Evolutionary conservation across 345 rosid species (phyloP), one percentile per base, ranked within the genome.

Genomic region (Gossypium herbaceum): DNA sequence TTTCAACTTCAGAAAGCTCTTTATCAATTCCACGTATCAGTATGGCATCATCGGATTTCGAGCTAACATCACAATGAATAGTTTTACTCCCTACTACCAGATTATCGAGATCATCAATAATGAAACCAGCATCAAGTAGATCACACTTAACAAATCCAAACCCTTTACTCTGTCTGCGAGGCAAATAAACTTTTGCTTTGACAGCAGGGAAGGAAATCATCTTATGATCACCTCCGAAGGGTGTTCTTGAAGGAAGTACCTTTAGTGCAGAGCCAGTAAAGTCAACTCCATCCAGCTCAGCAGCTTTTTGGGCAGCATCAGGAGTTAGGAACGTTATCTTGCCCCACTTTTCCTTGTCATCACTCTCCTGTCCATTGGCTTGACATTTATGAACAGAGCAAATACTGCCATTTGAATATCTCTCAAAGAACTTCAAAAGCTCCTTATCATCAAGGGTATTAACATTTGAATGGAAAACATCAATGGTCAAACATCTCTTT

Each of bases 311-410:
- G 78, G 97, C 92, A 79, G 91, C 88, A 75, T 86, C 97, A 59
- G 97, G 95, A 59, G 86, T 81, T 62, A 79, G 87, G 84, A 92
- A 94, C 24, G 94, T 92, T 79, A 94, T 74, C 83, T 86, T 91
- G 62, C 97, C 97, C 97, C 97, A 94, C 80, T 83, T 88, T 51
- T 83, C 91, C 74, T 80, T 76, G 72, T 86, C 88, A 22, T 86
- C 89, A 59, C 72, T 75, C 43, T 86, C 91, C 74, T 78, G 90
- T 59, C 64, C 85, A 74, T 57, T 77, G n/a, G 78, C 72, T 16
- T 78, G 34, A 67, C 73, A 86, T 86, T 86, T 94, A 69, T 88
- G 81, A 77, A 85, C 61, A 57, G 83, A 80, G 84, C 94, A 90
- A 62, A 94, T 82, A 84, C 82, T 81, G 60, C 92, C 91, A 79